Percentiles rank a stretch among this genome's conserved stretches.
Evolutionary conservation across 2,329 filamentous ascomycete species (phyloP).

Genomic region (Stemphylium beticola): DNA sequence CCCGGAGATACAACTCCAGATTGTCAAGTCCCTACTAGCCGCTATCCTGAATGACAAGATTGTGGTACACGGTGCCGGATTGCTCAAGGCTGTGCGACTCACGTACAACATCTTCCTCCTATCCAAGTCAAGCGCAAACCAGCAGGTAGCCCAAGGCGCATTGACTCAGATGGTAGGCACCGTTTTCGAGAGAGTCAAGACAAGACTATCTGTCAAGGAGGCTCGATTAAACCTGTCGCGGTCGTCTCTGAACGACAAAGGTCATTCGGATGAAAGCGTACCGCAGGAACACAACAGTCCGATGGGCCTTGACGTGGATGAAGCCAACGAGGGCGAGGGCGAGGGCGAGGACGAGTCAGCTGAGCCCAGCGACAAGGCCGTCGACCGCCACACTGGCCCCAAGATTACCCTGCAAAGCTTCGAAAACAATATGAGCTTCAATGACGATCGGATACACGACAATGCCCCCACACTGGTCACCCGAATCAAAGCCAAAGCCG

Average conservation of each 20-base stretch:
- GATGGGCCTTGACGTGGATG: conserved; percentile 31
- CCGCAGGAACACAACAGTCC: conserved; percentile 36
- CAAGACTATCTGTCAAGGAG: conserved; percentile 85
- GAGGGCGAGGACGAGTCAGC: conserved; percentile 45
- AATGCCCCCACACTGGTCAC: conserved; percentile 72
- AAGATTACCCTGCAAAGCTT: conserved; percentile 73
- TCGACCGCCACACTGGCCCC: conserved; percentile 56
- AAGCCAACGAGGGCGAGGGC: conserved; percentile 49
- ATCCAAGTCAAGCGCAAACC: conserved; percentile 90
- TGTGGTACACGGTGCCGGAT: conserved; percentile 92
- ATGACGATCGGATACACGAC: conserved; percentile 69
- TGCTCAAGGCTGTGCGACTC: conserved; percentile 94
- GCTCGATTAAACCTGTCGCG: conserved; percentile 65
- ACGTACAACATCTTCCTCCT: conserved; percentile 99
- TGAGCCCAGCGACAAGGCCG: conserved; percentile 52
- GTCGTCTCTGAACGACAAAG: conserved; percentile 50
- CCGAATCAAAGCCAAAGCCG: conserved; percentile 57
- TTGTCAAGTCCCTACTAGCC: conserved; percentile 93
- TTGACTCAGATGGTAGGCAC: conserved; percentile 98
- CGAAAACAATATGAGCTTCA: conserved; percentile 69
- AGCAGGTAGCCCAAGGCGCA: conserved; percentile 96
- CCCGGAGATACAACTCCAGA: conserved; percentile 92
- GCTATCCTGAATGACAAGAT: conserved; percentile 99
- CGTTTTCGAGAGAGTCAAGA: conserved; percentile 93
- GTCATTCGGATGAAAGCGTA: conserved; percentile 42